These are phyloP conservation scores for Tuber borchii DNA, from an alignment of 495 filamentous ascomycete genomes.

Conservation along the genomic window DNA sequence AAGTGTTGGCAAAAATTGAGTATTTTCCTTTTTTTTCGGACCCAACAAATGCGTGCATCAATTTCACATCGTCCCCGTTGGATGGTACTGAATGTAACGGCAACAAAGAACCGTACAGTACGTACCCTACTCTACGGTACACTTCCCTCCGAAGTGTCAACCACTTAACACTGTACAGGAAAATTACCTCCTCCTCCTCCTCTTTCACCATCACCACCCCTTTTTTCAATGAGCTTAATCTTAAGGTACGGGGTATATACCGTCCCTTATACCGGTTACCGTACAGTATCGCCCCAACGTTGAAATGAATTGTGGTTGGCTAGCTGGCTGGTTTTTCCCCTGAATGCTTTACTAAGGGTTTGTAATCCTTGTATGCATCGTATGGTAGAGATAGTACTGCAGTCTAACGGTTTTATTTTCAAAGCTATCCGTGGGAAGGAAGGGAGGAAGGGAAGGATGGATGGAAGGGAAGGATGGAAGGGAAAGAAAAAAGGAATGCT, in stretches of 20 bases:
- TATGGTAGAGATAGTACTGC: background rate
- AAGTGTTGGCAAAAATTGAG: background rate
- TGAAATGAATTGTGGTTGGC: background rate
- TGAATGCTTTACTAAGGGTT: background rate
- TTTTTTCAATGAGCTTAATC: background rate
- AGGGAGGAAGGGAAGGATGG: background rate
- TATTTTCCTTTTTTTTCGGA: background rate
- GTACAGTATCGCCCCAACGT: background rate
- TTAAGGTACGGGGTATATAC: slow-evolving; percentile 4
- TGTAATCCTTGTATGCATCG: background rate
- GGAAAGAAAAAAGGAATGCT: background rate
- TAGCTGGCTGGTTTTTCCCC: background rate
- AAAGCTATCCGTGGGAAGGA: background rate
- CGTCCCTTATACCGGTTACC: background rate
- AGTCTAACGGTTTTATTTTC: background rate
- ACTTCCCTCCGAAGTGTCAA: background rate
- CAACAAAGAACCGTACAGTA: background rate
- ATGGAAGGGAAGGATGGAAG: background rate
- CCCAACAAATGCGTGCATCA: background rate
- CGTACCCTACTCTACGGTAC: background rate
- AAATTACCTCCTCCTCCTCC: background rate
- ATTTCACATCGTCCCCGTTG: background rate
- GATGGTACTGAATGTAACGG: background rate
- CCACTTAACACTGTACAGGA: background rate
- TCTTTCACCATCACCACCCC: background rate